Percentiles rank a stretch among this genome's conserved stretches.
Evolutionary conservation across 148 eudicot species (phyloP).

Genomic region (Selenicereus undatus): DNA sequence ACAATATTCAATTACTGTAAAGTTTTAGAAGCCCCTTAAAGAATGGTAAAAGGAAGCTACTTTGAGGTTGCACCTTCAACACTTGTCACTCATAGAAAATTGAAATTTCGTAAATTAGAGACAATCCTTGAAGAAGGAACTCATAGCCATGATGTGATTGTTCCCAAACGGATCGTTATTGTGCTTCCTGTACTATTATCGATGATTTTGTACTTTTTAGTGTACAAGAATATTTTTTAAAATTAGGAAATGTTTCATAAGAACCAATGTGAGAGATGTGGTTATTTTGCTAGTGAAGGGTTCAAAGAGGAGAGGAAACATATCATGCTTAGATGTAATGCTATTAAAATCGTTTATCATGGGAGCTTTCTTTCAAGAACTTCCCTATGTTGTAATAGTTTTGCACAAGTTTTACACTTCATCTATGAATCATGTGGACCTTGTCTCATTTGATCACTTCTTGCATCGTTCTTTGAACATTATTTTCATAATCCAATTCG

Average conservation of each 20-base stretch:
- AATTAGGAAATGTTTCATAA: neutral
- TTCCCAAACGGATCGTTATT: conserved; percentile 27
- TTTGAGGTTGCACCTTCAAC: conserved; percentile 45
- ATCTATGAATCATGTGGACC: too few relatives aligned
- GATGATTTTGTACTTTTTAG: conserved; percentile 24
- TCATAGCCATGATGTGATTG: neutral
- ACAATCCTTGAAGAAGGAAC: conserved; percentile 40
- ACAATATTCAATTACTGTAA: neutral
- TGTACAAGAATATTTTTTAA: conserved; percentile 15
- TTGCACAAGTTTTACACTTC: too few relatives aligned
- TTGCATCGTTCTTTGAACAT: too few relatives aligned
- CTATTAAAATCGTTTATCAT: too few relatives aligned
- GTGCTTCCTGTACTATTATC: conserved; percentile 35
- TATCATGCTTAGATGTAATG: neutral
- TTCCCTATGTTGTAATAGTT: too few relatives aligned
- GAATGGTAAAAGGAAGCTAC: conserved; percentile 24
- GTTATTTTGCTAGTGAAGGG: neutral
- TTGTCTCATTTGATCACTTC: too few relatives aligned
- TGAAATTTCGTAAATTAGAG: conserved; percentile 35
- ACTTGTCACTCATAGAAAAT: conserved; percentile 24
- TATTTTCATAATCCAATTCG: too few relatives aligned
- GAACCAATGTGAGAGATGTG: neutral
- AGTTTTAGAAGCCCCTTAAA: neutral
- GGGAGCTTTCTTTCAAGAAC: too few relatives aligned
- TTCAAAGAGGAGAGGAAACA: neutral